A percentile compares a stretch with the other conserved stretches of the same genome.
These are phyloP conservation scores for Penstemon barbatus DNA, from an alignment of 257 asterid genomes.

Conservation along the genomic window DNA sequence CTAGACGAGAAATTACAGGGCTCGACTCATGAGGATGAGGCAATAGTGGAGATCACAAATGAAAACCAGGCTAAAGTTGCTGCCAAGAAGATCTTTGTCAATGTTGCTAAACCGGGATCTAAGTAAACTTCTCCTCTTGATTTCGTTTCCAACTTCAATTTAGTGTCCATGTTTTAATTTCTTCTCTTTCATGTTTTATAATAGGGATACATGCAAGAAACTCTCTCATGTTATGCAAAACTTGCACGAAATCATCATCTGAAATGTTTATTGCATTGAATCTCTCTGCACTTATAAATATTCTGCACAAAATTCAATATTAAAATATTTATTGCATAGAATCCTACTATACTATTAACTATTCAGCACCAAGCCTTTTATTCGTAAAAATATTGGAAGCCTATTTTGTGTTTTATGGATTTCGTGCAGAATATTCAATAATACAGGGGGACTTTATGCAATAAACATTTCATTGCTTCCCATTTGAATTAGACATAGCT, in stretches of 20 bases:
- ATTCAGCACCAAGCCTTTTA: too few species aligned
- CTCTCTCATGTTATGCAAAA: neutral
- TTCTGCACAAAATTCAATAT: too few species aligned
- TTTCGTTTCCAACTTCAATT: neutral
- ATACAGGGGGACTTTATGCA: too few species aligned
- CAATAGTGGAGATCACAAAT: slow-evolving; percentile 48
- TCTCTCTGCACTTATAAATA: too few species aligned
- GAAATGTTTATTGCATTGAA: neutral
- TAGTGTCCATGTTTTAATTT: neutral
- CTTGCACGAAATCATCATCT: neutral
- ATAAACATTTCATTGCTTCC: neutral
- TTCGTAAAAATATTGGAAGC: too few species aligned
- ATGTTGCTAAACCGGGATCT: slow-evolving; percentile 50
- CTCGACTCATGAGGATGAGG: slow-evolving; percentile 44
- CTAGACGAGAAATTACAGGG: slow-evolving; percentile 49
- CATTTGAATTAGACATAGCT: neutral
- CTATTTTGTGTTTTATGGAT: too few species aligned
- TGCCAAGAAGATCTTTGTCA: slow-evolving; percentile 55
- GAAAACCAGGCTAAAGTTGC: slow-evolving; percentile 57
- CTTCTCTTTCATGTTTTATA: neutral
- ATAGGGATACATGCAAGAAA: too few species aligned
- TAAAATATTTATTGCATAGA: too few species aligned
- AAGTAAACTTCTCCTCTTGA: slow-evolving; percentile 36
- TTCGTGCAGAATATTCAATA: too few species aligned
- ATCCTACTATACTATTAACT: too few species aligned